phyloP scores from a whole-genome alignment of 768 basidiomycete genomes.

The Cyclocybe cylindracea region DNA sequence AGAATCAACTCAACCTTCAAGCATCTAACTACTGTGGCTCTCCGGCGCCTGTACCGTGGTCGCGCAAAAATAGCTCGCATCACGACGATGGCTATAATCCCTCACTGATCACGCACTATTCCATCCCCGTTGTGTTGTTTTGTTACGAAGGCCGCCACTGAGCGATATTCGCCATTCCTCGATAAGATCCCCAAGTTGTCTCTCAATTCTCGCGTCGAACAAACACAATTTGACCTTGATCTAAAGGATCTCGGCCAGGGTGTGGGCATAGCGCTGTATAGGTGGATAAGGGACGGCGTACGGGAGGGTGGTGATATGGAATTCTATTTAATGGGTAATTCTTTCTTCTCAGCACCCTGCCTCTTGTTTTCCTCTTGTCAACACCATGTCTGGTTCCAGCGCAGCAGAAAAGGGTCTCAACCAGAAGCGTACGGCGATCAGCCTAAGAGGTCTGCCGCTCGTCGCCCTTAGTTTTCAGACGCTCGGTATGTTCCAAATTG shows the following conservation, averaged over 20 bases:
- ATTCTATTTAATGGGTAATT: neutral
- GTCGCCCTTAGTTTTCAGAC: conserved; percentile 34
- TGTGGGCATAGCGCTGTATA: neutral
- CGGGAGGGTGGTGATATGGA: too few species aligned
- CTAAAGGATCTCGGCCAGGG: neutral
- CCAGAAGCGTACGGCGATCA: conserved; percentile 31
- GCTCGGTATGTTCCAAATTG: conserved; percentile 20
- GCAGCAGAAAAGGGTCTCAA: conserved; percentile 27
- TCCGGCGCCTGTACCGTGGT: too few species aligned
- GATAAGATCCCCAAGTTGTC: conserved; percentile 17
- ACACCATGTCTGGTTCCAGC: conserved; percentile 14
- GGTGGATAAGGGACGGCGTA: too few species aligned
- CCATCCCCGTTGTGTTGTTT: neutral
- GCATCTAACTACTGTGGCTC: too few species aligned
- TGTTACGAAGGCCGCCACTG: conserved; percentile 6
- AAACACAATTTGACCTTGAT: neutral
- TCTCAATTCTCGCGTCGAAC: neutral
- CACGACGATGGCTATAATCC: conserved; percentile 35
- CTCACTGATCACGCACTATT: conserved; percentile 19
- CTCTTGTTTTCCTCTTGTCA: conserved; percentile 1
- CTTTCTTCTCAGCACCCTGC: neutral
- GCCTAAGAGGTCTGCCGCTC: conserved; percentile 30
- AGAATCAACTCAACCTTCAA: too few species aligned
- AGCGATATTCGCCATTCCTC: conserved; percentile 34
- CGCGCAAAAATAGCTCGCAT: too few species aligned